phyloP scores from a whole-genome alignment of 202 grass and related monocot genomes.

The Musa balbisiana region DNA sequence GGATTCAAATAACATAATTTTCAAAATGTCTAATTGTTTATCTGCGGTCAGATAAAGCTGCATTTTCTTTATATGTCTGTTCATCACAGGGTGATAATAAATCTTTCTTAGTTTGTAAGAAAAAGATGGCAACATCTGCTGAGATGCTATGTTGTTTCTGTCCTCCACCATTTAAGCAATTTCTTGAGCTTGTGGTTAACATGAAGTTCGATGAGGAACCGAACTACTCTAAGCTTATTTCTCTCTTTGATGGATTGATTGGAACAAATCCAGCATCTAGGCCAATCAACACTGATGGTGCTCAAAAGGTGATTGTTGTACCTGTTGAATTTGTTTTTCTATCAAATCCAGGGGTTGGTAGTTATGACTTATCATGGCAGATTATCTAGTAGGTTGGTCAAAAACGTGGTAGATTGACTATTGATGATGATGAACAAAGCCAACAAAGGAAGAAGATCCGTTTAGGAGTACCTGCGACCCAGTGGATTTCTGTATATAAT shows the following conservation, averaged over 20 bases:
- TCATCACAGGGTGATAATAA: conserved; percentile 70
- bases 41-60: not conserved
- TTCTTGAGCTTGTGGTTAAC: conserved; percentile 69
- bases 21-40: not conserved
- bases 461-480: conserved; percentile 54
- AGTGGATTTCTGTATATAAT: conserved; percentile 94
- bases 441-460: conserved; percentile 58
- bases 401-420: conserved; percentile 60
- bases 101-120: conserved; percentile 92
- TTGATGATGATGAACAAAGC: conserved; percentile 45
- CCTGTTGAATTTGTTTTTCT: conserved; percentile 11
- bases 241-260: conserved; percentile 76
- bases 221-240: conserved; percentile 79
- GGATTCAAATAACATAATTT: not conserved
- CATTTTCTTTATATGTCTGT: conserved; percentile 6
- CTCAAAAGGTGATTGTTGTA: conserved; percentile 44
- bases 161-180: conserved; percentile 64
- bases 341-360: not conserved
- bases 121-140: conserved; percentile 71
- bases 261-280: conserved; percentile 62
- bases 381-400: conserved; percentile 60
- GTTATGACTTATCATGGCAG: not conserved
- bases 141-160: conserved; percentile 65
- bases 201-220: conserved; percentile 94
- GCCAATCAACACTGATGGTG: conserved; percentile 76